Conservation (phyloP, 2,329 filamentous ascomycete genomes). For the Metarhizium robertsii region DNA sequence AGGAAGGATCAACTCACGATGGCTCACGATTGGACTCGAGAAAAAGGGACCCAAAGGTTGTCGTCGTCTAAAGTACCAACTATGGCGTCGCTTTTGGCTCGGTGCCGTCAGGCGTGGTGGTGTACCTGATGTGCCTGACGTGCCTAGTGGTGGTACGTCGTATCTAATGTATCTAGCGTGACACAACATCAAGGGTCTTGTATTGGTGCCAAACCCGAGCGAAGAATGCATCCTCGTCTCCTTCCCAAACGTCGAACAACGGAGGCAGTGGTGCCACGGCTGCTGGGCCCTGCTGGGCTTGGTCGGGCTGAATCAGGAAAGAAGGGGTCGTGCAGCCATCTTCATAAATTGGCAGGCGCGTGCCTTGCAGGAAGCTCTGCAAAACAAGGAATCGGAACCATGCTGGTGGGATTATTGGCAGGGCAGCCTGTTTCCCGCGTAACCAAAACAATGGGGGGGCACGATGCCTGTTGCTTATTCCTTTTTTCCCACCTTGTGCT, state of each 20-base stretch:
- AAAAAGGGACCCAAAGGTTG: too few relatives aligned
- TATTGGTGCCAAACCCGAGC: conserved; percentile 2
- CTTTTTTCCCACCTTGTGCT: too few relatives aligned
- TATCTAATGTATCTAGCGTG: neutral
- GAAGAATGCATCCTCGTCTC: neutral
- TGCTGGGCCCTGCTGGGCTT: neutral
- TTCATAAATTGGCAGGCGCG: neutral
- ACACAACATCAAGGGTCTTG: conserved; percentile 2
- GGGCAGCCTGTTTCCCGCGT: neutral
- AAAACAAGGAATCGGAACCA: neutral
- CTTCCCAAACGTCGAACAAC: neutral
- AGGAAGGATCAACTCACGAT: neutral
- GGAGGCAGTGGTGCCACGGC: neutral
- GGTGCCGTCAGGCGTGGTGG: too few relatives aligned
- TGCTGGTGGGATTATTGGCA: neutral
- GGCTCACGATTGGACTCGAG: too few relatives aligned
- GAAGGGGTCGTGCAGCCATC: neutral
- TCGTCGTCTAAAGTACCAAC: neutral
- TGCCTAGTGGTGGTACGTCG: neutral
- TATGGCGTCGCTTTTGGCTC: neutral
- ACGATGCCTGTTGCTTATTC: neutral
- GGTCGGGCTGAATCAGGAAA: neutral
- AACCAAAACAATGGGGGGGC: neutral
- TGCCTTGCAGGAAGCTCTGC: neutral
- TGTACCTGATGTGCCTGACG: too few relatives aligned